Conservation (phyloP, 1,139 yeast species). For the Suhomyces bribrorum region DNA sequence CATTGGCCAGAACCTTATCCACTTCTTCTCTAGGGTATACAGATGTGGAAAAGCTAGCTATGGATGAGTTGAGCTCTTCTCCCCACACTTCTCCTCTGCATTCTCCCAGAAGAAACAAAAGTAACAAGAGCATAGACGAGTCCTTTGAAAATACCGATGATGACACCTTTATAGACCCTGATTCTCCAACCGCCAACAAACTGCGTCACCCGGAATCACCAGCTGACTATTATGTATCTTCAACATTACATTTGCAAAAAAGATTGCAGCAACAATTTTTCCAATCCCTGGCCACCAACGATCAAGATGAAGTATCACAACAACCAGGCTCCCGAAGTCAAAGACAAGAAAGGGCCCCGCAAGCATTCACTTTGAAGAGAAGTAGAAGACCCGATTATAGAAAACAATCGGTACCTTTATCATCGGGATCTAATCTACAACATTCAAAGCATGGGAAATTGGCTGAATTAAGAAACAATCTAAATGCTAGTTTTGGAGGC, state of each 20-base stretch:
- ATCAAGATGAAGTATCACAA: slow-evolving; percentile 7
- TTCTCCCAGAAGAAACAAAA: slow-evolving; percentile 12
- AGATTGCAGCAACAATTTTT: slow-evolving; percentile 19
- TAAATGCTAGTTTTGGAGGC: slow-evolving; percentile 19
- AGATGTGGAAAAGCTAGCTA: slow-evolving; percentile 50
- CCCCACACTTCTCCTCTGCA: slow-evolving; percentile 18
- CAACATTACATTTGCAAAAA: slow-evolving; percentile 19
- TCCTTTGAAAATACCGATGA: slow-evolving; percentile 8
- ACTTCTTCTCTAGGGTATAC: slow-evolving; percentile 60
- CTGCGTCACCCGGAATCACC: neutral
- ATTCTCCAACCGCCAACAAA: slow-evolving; percentile 13
- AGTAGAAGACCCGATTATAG: slow-evolving; percentile 46
- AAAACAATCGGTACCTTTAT: slow-evolving; percentile 22
- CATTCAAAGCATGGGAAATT: slow-evolving; percentile 33
- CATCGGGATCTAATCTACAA: slow-evolving; percentile 30
- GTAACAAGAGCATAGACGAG: slow-evolving; percentile 7
- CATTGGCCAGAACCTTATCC: slow-evolving; percentile 70
- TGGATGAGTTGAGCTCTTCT: slow-evolving; percentile 36
- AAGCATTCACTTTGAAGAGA: slow-evolving; percentile 38
- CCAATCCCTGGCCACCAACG: slow-evolving; percentile 7
- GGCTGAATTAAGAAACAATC: slow-evolving; percentile 33
- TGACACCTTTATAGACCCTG: slow-evolving; percentile 13
- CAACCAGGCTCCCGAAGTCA: neutral
- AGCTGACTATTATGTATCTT: slow-evolving; percentile 9
- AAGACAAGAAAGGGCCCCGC: slow-evolving; percentile 4